phyloP scores from a whole-genome alignment of 768 basidiomycete genomes.

The Coprinellus aureogranulatus region DNA sequence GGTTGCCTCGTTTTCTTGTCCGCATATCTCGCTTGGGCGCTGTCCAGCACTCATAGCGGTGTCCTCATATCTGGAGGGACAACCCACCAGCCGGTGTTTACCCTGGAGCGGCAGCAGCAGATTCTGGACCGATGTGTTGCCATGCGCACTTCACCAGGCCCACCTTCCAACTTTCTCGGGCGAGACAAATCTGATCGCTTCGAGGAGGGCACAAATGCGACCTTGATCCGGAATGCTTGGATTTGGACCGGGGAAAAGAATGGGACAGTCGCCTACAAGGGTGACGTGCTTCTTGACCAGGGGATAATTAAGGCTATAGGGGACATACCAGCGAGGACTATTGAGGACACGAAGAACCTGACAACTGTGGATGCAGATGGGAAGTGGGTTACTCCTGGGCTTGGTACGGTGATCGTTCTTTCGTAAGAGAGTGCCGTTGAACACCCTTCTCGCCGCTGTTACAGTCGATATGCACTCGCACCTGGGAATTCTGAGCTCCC shows the following conservation, averaged over 20 bases:
- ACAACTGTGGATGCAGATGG: conserved; percentile 59
- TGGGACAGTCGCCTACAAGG: conserved; percentile 51
- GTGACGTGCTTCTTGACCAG: conserved; percentile 67
- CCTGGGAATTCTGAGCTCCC: conserved; percentile 67
- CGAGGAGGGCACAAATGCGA: conserved; percentile 61
- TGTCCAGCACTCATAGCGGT: background rate
- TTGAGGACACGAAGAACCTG: conserved; percentile 42
- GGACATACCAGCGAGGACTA: conserved; percentile 39
- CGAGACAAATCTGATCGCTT: conserved; percentile 61
- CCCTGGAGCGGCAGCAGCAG: conserved; percentile 16
- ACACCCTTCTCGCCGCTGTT: background rate
- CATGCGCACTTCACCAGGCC: conserved; percentile 47
- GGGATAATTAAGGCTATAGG: conserved; percentile 63
- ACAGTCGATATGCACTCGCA: conserved; percentile 78
- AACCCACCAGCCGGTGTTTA: background rate
- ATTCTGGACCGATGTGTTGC: conserved; percentile 50
- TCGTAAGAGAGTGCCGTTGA: conserved; percentile 15
- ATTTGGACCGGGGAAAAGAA: conserved; percentile 62
- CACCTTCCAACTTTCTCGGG: conserved; percentile 32
- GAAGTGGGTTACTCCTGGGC: conserved; percentile 67
- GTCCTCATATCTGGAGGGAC: background rate
- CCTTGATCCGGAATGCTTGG: conserved; percentile 69
- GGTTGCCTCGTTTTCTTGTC: conserved; percentile 1
- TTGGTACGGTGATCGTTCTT: conserved; percentile 38
- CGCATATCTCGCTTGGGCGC: background rate